Evolutionary conservation across 1,284 basidiomycete species (phyloP), one percentile per base, ranked within the genome.

Genomic region (Cystobasidiaceae sp.): DNA sequence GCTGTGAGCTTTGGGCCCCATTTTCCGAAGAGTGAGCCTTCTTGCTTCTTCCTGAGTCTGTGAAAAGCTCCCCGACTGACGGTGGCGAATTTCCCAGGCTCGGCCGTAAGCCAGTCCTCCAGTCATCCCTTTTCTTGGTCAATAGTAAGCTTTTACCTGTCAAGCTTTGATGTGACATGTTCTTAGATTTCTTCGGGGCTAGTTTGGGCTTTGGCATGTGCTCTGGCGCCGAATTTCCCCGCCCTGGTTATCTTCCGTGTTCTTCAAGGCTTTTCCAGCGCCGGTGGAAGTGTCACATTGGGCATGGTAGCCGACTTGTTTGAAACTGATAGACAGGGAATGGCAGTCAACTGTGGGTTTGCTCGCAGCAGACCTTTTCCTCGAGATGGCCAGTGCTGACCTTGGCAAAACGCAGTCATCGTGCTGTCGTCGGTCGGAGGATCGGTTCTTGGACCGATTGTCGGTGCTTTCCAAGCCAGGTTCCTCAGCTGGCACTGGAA

Each of bases 231-330:
- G 25, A 77, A 75, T 19, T 51, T 72, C 39, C 71, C 67, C 21
- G 72, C 73, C 11, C 49, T 77, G 19, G 69, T 77, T 25, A 74
- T 74, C 8, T 72, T 71, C 7, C 69, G 76, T 30, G 70, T 71
- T 48, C 66, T 77, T n/a, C 75, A 75, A 32, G 76, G 76, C 70
- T 67, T 77, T 7, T 74, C 54, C 49, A 73, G 73, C 4, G 76
- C 76, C 3, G 68, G 78, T 21, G 78, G 78, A 3, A 77, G 75
- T n/a, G 78, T 80, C 28, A 79, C 78, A 0, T 69, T 79, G 1
- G 78, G 49, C 5, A 33, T 51, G 13, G 49, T 51, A 1, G 49
- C 49, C 25, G 49, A 51, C 37, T 11, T 51, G 28, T 51, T n/a
- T n/a, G n/a, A n/a, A n/a, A n/a, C n/a, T n/a, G n/a, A n/a, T n/a